phyloP scores from a whole-genome alignment of 441 rosid genomes.

The Syzygium malaccense region DNA sequence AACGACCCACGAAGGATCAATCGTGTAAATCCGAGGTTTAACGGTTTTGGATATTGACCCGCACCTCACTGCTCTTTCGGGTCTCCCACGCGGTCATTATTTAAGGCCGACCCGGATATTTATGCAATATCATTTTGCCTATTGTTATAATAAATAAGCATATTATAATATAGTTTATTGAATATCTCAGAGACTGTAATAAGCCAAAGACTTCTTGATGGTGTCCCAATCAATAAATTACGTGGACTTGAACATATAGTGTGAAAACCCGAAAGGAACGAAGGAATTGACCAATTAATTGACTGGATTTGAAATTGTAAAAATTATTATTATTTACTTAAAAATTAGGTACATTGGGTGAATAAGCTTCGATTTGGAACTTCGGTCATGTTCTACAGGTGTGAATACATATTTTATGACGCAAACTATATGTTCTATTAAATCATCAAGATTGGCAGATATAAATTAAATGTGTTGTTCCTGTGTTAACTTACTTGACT shows the following conservation, averaged over 20 bases:
- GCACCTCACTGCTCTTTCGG: not conserved
- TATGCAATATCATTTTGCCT: not conserved
- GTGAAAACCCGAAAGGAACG: not conserved
- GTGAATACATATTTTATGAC: not conserved
- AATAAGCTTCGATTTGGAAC: not conserved
- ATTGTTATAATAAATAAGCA: not conserved
- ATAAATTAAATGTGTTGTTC: too few relatives aligned
- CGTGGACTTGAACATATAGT: not conserved
- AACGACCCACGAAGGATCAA: not conserved
- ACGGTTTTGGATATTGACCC: not conserved
- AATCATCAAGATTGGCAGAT: not conserved
- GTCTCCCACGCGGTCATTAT: not conserved
- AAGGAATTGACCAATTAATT: not conserved
- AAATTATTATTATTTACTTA: not conserved
- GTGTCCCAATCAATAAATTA: not conserved
- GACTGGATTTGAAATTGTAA: not conserved
- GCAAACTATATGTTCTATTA: not conserved
- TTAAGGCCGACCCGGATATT: too few relatives aligned
- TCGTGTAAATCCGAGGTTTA: not conserved
- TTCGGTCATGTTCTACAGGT: not conserved
- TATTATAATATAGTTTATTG: not conserved
- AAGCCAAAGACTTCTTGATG: not conserved
- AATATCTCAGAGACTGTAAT: not conserved
- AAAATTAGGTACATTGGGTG: not conserved
- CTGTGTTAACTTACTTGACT: rapidly evolving